Evolutionary conservation across 2,329 filamentous ascomycete species (phyloP).

Genomic region (Diaporthe velutina): DNA sequence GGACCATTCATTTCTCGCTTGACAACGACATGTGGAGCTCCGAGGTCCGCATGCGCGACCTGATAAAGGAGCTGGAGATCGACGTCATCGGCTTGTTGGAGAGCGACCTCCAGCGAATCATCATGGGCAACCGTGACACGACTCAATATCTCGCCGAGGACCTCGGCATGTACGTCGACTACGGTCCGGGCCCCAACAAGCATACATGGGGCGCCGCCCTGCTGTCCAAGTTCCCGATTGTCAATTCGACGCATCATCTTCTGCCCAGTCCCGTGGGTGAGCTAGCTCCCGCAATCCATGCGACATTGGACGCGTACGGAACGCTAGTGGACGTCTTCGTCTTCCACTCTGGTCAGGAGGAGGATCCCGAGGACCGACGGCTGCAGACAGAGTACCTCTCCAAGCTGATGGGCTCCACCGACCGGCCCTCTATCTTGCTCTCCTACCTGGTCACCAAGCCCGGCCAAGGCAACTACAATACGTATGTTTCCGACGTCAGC

Average conservation of each 20-base stretch:
- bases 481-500: constrained; percentile 86
- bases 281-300: constrained; percentile 94
- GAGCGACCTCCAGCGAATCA: constrained; percentile 94
- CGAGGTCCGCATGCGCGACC: constrained; percentile 91
- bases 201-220: constrained; percentile 97
- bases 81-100: constrained; percentile 97
- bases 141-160: constrained; percentile 97
- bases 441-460: constrained; percentile 95
- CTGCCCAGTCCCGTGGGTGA: constrained; percentile 94
- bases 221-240: constrained; percentile 95
- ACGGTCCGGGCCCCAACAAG: constrained; percentile 97
- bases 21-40: constrained; percentile 99
- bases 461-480: constrained; percentile 94
- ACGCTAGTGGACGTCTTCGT: constrained; percentile 93
- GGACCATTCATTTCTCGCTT: constrained; percentile 98
- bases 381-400: constrained; percentile 89
- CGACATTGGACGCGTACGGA: constrained; percentile 94
- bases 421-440: constrained; percentile 85
- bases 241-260: constrained; percentile 96
- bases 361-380: constrained; percentile 91
- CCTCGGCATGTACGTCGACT: constrained; percentile 98
- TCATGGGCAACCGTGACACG: constrained; percentile 98
- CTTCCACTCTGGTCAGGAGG: constrained; percentile 98
- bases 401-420: constrained; percentile 85
- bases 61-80: constrained; percentile 94